Evolutionary conservation across 2,329 filamentous ascomycete species (phyloP), one percentile per base, ranked within the genome.

Genomic region (Microdochium nivale): DNA sequence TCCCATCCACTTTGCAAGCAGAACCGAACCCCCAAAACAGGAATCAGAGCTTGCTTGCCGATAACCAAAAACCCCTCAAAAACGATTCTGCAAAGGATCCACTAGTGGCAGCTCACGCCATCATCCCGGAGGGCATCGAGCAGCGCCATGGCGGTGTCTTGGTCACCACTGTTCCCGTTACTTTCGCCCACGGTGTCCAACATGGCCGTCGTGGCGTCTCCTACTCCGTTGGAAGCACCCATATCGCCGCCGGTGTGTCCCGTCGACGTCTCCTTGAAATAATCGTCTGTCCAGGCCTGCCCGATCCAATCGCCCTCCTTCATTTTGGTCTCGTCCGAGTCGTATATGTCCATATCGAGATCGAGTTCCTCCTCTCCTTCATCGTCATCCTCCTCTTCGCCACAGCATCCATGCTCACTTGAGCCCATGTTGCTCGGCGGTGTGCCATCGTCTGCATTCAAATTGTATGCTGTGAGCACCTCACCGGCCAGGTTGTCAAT

Each of bases 301-400:
- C 69, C 66, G 23, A 73, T 67, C 70, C 70, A 72, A 25, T 69
- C 67, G 3, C 60, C 62, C 16, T 65, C 62, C 0, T 66, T 62
- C 56, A 64, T 59, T 19, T 58, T 59, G 23, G n/a, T 33, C 9
- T 53, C 55, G 11, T 57, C 51, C 7, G 25, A 25, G 8, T 48
- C 43, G 21, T 25, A 35, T 3, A 46, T 27, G 19, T 47, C 33
- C 10, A 47, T 21, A 9, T 52, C n/a, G 50, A 60, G 59, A 30
- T 60, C 58, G 21, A 59, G 56, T 9, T 53, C 50, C 19, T 55
- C 51, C 25, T 37, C 33, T 16, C 16, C 33, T 5, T 37, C 33
- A 19, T 16, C 33, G 30, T 33, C 30, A 14, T 33, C 30, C 8
- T 33, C 30, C 14, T 40, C 7, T 40, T 40, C 35, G 16, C 19